Evolutionary conservation across 306 rosid species (phyloP).

Genomic region (Hippophae gyantsensis): DNA sequence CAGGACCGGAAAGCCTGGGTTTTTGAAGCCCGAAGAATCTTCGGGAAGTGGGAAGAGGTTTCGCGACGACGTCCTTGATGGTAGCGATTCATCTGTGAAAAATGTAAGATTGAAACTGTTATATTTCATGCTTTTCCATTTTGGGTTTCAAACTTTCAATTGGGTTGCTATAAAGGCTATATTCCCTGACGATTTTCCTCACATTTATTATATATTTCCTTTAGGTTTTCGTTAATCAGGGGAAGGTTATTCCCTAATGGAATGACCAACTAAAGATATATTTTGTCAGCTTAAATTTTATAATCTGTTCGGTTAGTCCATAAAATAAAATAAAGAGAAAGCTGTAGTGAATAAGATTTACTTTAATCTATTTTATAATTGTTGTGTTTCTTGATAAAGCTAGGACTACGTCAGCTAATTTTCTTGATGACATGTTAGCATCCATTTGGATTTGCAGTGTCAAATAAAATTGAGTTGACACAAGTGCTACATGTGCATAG

Average conservation of each 20-base stretch:
- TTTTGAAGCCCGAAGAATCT: conserved; percentile 72
- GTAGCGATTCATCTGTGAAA: conserved; percentile 46
- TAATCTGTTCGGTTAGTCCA: background rate
- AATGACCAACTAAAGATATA: too few relatives aligned
- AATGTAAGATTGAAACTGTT: conserved; percentile 40
- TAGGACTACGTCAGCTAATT: too few relatives aligned
- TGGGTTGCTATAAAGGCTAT: background rate
- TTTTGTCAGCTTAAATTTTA: background rate
- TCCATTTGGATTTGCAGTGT: too few relatives aligned
- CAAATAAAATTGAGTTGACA: too few relatives aligned
- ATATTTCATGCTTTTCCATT: background rate
- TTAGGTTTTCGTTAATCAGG: too few relatives aligned
- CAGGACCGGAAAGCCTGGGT: conserved; percentile 54
- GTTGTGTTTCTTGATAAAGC: too few relatives aligned
- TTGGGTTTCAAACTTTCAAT: background rate
- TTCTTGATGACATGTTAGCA: too few relatives aligned
- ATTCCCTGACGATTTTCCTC: too few relatives aligned
- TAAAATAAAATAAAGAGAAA: conserved; percentile 9
- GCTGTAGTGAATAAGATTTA: background rate
- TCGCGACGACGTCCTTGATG: conserved; percentile 58
- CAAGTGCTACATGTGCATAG: too few relatives aligned
- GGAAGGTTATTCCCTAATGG: too few relatives aligned
- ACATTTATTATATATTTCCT: too few relatives aligned
- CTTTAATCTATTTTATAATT: too few relatives aligned
- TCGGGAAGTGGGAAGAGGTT: conserved; percentile 79